These are phyloP conservation scores for Udeniomyces megalosporus DNA, from an alignment of 768 basidiomycete species.

Conservation along the genomic window DNA sequence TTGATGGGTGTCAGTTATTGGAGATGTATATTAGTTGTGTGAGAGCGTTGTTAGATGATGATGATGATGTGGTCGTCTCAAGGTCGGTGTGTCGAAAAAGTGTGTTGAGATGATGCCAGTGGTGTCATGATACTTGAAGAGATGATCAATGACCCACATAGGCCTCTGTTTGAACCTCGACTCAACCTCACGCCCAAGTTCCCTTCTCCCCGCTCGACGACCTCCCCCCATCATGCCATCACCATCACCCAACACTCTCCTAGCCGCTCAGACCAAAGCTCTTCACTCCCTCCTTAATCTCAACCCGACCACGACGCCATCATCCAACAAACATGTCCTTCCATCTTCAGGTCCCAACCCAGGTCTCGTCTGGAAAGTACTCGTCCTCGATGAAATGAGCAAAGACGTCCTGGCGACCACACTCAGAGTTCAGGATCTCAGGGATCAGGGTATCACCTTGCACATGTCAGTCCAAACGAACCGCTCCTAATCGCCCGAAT, in stretches of 20 bases:
- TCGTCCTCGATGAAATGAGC: constrained; percentile 84
- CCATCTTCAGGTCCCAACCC: constrained; percentile 40
- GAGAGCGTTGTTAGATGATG: too few relatives aligned
- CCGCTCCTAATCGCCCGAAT: too few relatives aligned
- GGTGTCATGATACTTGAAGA: too few relatives aligned
- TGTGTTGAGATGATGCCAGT: too few relatives aligned
- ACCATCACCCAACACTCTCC: constrained; percentile 38
- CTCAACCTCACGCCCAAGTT: neutral
- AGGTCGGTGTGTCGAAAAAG: too few relatives aligned
- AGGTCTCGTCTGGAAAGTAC: constrained; percentile 67
- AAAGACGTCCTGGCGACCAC: constrained; percentile 94
- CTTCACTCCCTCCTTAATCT: constrained; percentile 74
- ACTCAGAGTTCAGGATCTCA: constrained; percentile 83
- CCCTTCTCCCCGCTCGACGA: neutral
- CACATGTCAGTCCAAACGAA: constrained; percentile 58
- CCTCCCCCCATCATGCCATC: neutral
- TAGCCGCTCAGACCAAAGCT: constrained; percentile 73
- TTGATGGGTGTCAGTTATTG: too few relatives aligned
- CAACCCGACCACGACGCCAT: constrained; percentile 43
- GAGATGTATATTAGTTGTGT: too few relatives aligned
- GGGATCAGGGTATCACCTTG: constrained; percentile 90
- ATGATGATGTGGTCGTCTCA: too few relatives aligned
- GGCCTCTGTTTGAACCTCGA: too few relatives aligned
- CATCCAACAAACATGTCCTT: constrained; percentile 19
- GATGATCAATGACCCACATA: too few relatives aligned